Base-by-base conservation (phyloP, 768 basidiomycete species). In the Cytidiella melzeri region DNA sequence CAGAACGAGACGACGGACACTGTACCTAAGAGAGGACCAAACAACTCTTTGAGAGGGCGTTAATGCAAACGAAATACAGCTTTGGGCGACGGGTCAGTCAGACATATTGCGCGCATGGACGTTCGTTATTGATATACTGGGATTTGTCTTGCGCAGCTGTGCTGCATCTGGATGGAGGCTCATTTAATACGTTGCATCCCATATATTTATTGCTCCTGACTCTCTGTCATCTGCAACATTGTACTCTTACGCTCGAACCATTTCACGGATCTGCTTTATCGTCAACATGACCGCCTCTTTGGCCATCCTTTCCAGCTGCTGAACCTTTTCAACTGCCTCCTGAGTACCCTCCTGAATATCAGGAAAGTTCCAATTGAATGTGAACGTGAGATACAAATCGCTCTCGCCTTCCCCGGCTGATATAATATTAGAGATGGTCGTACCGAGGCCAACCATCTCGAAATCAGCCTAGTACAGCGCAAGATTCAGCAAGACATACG, bases 1-100 rank as follows among this genome's bases (percentile, higher is more conserved):
- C 84, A 83, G 38, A 26, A 38, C 11, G 39, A 30, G 21, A 38
- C 36, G 5, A 28, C 21, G 5, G 24, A 21, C 15, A 3, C 10
- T 27, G 25, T 12, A 6, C 26, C 44, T 34, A 26, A 13, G 26
- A n/a, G 40, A 38, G 28, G 28, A 40, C 15, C 39, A 7, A 28
- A 25, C 7, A 40, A 40, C 13, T 48, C 47, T 18, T 27, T 48
- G 18, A 23, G 47, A n/a, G 47, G 47, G 12, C 38, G 47, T n/a
- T 48, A 42, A 13, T 27, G 20, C 25, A 15, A n/a, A 18, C n/a
- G n/a, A n/a, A n/a, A n/a, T n/a, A n/a, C n/a, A n/a, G n/a, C n/a
- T n/a, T n/a, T n/a, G n/a, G n/a, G n/a, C 3, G 12, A 3, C 21
- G 21, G 36, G 20, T 4, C 5, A 7, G 23, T 9, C 12, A 39